A percentile compares a stretch with the other conserved stretches of the same genome.
Conservation (phyloP, 2,329 filamentous ascomycete genomes). For the Colletotrichum lupini region DNA sequence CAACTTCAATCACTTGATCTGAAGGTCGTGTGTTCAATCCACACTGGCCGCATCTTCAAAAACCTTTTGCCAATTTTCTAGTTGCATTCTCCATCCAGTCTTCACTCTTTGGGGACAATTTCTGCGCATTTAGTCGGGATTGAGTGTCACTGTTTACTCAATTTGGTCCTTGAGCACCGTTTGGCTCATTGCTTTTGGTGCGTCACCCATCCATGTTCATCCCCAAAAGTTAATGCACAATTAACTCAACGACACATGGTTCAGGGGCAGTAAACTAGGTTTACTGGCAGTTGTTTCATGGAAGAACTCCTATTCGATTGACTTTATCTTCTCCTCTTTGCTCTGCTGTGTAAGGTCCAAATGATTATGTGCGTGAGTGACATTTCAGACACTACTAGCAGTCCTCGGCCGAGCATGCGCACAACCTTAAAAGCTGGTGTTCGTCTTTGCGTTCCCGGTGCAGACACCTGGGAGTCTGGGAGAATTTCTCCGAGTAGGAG, state of each 20-base stretch:
- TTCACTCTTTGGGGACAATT: no score
- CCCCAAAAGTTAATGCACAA: not conserved
- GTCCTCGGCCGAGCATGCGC: not conserved
- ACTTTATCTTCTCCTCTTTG: not conserved
- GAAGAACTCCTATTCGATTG: not conserved
- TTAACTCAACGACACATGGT: not conserved
- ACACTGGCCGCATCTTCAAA: conserved; percentile 32
- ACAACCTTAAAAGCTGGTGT: not conserved
- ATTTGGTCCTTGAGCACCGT: not conserved
- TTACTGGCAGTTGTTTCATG: not conserved
- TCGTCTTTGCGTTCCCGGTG: not conserved
- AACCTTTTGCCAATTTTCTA: not conserved
- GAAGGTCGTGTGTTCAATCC: conserved; percentile 36
- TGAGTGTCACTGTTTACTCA: no score
- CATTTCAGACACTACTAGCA: not conserved
- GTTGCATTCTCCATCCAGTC: no score
- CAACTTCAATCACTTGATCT: conserved; percentile 33
- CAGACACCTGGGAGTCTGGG: not conserved
- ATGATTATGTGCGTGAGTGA: not conserved
- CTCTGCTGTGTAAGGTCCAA: not conserved
- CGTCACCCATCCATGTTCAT: not conserved
- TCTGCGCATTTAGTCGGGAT: no score
- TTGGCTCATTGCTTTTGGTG: not conserved
- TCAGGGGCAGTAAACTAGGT: not conserved
- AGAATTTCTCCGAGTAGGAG: not conserved